These are phyloP conservation scores for Plasmodium chabaudi DNA, from an alignment of 169 alveolate species.

Conservation along the genomic window DNA sequence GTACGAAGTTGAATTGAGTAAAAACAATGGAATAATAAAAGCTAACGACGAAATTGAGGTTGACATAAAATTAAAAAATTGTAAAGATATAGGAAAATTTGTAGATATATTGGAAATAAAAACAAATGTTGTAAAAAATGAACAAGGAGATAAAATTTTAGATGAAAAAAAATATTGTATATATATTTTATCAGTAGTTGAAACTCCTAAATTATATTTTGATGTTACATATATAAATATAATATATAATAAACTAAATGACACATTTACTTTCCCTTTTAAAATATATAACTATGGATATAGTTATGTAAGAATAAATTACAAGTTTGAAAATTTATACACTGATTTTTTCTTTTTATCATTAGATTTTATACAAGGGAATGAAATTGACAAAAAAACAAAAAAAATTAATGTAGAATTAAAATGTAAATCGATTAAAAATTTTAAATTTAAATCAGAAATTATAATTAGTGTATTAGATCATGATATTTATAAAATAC, in stretches of 20 bases:
- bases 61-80: slow-evolving; percentile 23
- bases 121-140: neutral
- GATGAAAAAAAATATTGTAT: slow-evolving; percentile 17
- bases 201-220: slow-evolving; percentile 28
- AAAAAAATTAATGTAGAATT: slow-evolving; percentile 27
- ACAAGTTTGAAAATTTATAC: slow-evolving; percentile 21
- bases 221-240: slow-evolving; percentile 69
- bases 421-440: slow-evolving; percentile 22
- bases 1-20: neutral
- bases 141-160: neutral
- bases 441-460: slow-evolving; percentile 22
- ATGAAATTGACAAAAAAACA: slow-evolving; percentile 26
- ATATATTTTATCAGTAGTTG: slow-evolving; percentile 35
- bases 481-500: slow-evolving; percentile 37
- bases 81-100: slow-evolving; percentile 19
- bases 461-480: slow-evolving; percentile 35
- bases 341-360: slow-evolving; percentile 27
- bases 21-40: neutral
- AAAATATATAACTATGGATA: slow-evolving; percentile 58
- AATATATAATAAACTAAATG: slow-evolving; percentile 41
- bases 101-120: slow-evolving; percentile 40
- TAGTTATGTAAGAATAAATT: slow-evolving; percentile 39
- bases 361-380: slow-evolving; percentile 24
- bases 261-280: slow-evolving; percentile 25
- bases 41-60: slow-evolving; percentile 23